Evolutionary conservation across 2,329 filamentous ascomycete species (phyloP).

Genomic region (Chaetomiaceae sp.): DNA sequence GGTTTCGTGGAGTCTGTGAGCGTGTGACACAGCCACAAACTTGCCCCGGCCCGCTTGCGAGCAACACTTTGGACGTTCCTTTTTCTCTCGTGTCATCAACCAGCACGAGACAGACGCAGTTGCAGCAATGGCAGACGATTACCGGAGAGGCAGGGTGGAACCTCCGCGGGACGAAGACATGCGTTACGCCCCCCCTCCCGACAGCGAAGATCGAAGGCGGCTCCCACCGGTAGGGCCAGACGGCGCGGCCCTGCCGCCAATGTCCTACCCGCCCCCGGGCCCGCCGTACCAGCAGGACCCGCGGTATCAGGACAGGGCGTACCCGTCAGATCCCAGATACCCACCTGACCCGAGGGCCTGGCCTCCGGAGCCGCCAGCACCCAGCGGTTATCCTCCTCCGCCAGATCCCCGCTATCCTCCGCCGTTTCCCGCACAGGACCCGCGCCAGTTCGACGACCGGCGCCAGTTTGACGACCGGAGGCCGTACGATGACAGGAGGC

Average conservation of each 20-base stretch:
- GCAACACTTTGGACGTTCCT: background rate
- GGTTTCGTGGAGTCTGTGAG: no score
- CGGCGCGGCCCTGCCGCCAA: conserved; percentile 47
- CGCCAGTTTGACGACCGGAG: conserved; percentile 20
- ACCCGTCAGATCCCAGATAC: conserved; percentile 30
- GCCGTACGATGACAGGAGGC: conserved; percentile 16
- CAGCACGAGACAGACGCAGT: conserved; percentile 16
- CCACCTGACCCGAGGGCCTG: conserved; percentile 20
- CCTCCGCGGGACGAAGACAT: conserved; percentile 38
- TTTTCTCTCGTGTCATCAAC: background rate
- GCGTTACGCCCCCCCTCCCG: conserved; percentile 40
- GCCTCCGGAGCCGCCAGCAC: conserved; percentile 26
- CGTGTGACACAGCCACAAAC: no score
- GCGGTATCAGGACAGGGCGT: conserved; percentile 23
- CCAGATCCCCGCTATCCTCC: conserved; percentile 20
- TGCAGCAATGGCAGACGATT: conserved; percentile 37
- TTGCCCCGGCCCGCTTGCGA: background rate
- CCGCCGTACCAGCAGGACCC: conserved; percentile 19
- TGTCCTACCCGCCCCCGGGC: conserved; percentile 40
- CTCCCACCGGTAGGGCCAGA: conserved; percentile 29
- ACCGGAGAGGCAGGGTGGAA: conserved; percentile 32
- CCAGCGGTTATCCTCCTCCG: conserved; percentile 37
- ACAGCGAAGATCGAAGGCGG: conserved; percentile 36
- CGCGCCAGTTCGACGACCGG: conserved; percentile 20
- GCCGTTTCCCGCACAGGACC: conserved; percentile 13